Evolutionary conservation across 768 basidiomycete species (phyloP), one percentile per base, ranked within the genome.

Genomic region (Rhizopogon vesiculosus): DNA sequence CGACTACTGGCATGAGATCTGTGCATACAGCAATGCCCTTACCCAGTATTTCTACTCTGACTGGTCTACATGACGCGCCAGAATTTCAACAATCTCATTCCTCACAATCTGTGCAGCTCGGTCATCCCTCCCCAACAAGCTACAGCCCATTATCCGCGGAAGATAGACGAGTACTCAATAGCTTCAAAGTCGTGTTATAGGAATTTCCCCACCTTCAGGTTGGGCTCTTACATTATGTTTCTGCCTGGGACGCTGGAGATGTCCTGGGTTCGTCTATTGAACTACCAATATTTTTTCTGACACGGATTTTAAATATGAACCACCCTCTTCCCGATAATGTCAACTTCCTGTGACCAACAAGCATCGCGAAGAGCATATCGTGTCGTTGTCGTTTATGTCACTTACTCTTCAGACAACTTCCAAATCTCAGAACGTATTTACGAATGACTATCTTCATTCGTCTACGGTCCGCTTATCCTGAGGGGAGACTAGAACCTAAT

Each of bases 111-210:
- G 53, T 67, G 35, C 68, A 50, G 38, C 59, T 67, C 40, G 59
- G 57, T 25, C 59, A 57, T n/a, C 68, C 63, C 46, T 61, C 64
- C 16, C 62, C 66, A 41, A 66, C 58, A 13, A 66, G 60, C 44
- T 69, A 73, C 72, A 33, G 74, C 70, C 59, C 74, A 72, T 48
- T 83, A 35, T 71, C 82, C 9, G 71, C 78, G 45, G 84, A 86
- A 64, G 84, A 86, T 65, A 78, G 76, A 54, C 75, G 82, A 53
- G 80, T 76, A n/a, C 64, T 86, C 53, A 76, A 76, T 59, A 78
- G 80, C 44, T 79, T 86, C 63, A 79, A 79, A 43, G 76, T 84
- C 43, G 74, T 76, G 25, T 66, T 83, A 50, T 84, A 68, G 70
- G 54, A 33, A 59, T 57, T 9, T 39, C 2, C 2, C 16, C 45